Base-by-base conservation (phyloP, 192 early-diverging fungal species). In the Nowakowskiella sp. region DNA sequence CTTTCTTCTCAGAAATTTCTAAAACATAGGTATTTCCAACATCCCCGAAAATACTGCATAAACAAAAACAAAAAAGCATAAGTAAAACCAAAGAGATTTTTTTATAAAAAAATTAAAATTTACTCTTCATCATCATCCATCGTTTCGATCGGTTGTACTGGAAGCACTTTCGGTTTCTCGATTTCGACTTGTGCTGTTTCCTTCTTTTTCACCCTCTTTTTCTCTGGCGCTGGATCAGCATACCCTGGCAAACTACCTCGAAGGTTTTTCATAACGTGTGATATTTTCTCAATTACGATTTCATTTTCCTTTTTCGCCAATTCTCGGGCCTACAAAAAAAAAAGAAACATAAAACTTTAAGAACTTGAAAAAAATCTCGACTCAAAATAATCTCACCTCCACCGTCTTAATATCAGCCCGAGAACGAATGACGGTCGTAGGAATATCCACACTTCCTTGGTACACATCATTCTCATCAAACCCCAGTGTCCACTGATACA, bases 391-490 rank as follows among this genome's bases (percentile, higher is more conserved):
- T 59, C 23, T 46, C 42, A 59, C 58, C 19, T 67, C 62, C 42
- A 33, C 47, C 44, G 61, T 51, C 52, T 63, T 49, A 0, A 87
- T 46, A 33, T 90, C 89, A 0, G 81, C 82, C 62, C 84, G 85
- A 55, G 86, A 87, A 39, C 92, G 67, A 7, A 91, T 76, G 4
- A 88, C 63, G 0, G 84, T 84, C 2, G 87, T 86, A 6, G 85
- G 81, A 7, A 84, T 73, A 27, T 76, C 74, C 4, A 70, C 58
- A 27, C 78, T 68, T 8, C 66, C 42, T 32, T 64, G 65, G 44
- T 64, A 57, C 16, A 64, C 70, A 4, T 65, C 48, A 6, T 76
- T 73, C 33, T 74, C 71, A 0, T 67, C 44, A 26, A 51, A 51
- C 8, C 53, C 70, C 5, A 89, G 32, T 13, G 78, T 76, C 55